Base-by-base conservation (phyloP, 164 flowering plant genomes). In the Vitis labrusca region DNA sequence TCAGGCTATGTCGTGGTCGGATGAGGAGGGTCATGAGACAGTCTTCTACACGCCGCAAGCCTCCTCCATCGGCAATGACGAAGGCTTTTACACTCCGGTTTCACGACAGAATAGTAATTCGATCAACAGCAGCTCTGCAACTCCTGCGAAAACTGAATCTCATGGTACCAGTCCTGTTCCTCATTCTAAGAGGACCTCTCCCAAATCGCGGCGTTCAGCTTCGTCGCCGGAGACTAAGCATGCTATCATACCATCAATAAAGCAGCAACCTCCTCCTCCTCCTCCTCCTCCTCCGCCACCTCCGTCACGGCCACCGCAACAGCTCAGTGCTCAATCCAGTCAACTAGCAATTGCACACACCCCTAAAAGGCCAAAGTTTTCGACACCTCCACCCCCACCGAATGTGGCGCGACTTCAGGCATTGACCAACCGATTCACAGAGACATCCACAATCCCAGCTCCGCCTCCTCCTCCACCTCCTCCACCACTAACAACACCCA, bases 111-210 rank as follows among this genome's bases (percentile, higher is more conserved):
- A 37, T 6, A 37, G 69, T 52, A 62, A 50, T 12, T 63, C 66
- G 50, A 32, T 59, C 27, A 71, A 59, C 50, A 48, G 29, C 65
- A 10, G 52, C 19, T 30, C 23, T 62, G 54, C 60, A 37, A 52
- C 48, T 32, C 59, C 67, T 13, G 50, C 29, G 15, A 74, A 63
- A 48, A 58, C 72, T 32, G 59, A 55, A 19, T 44, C 61, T 49
- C 13, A 54, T 63, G 11, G 60, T 2, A 65, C 59, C 15, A 64
- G 37, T 67, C 61, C 76, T 27, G 72, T 81, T 60, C 88, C 91
- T 44, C 83, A 79, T 64, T 89, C 97, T 1, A 81, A 86, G 74
- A 77, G 92, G 74, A 82, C 92, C 51, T 89, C 99, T 59, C 96
- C 97, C 2, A 91, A 74, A 74, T 85, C 93, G 6, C 79, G 90